Base-by-base conservation (phyloP, 2,329 filamentous ascomycete species). In the Xylariaceae sp. region DNA sequence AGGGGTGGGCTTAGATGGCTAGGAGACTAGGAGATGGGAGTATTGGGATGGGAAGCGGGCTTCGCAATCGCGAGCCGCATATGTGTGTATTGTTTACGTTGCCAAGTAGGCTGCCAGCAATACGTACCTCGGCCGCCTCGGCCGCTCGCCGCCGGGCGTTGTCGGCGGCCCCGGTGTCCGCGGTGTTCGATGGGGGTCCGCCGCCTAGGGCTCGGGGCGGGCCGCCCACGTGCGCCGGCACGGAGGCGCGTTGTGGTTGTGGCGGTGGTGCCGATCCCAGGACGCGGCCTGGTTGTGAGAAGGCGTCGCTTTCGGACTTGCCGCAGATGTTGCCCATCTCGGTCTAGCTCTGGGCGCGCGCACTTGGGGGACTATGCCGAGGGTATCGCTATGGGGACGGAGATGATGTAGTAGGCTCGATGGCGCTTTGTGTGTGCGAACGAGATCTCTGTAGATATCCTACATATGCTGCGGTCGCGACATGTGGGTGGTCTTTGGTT, bases 311-410 rank as follows among this genome's bases (percentile, higher is more conserved):
- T 30, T 82, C 74, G 54, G 77, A 79, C 70, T 89, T 91, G 68
- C 89, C 88, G 76, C 89, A 96, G 72, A 90, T 80, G 70, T 90
- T 92, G 55, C 92, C 92, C 92, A 96, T 96, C 9, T 34, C 13
- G 5, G 32, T 34, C 0, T 15, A 15, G 10, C 10, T 34, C 7
- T 34, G 13, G 13, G 13, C 32, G 32, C 26, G 26, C 26, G 32
- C 32, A 10, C 13, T 15, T 34, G 32, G 32, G 32, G 32, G 6
- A 34, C 13, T 15, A 10, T 10, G 13, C 13, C 22, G 19, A 19
- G 16, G 7, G 32, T 9, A 34, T 34, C 32, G 32, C 13, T 34
- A 34, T 1, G 9, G 32, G 32, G 13, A 15, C 13, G 32, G 32
- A 34, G 36, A 6, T 21, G 32, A 29, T 37, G 21, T 47, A 30